Evolutionary conservation across 1,284 basidiomycete genomes (phyloP).

Genomic region (Microbotryum intermedium): DNA sequence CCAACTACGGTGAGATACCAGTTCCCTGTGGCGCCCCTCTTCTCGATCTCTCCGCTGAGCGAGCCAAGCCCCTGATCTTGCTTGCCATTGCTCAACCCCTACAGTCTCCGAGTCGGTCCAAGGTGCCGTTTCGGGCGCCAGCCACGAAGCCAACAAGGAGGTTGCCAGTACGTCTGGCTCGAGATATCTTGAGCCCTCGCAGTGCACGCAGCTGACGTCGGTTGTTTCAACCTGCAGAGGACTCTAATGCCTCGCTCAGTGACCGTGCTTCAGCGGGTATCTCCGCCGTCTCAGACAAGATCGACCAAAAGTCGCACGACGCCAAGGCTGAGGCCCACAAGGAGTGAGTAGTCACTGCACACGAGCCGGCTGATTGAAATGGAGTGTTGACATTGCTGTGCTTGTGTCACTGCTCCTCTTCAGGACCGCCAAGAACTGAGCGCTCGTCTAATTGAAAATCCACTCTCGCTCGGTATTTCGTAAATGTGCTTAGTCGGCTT

Average conservation of each 20-base stretch:
- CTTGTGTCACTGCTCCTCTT: too few relatives aligned
- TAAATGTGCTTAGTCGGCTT: too few relatives aligned
- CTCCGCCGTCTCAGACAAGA: constrained; percentile 26
- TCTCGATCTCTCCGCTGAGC: too few relatives aligned
- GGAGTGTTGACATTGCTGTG: too few relatives aligned
- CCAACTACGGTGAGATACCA: constrained; percentile 1
- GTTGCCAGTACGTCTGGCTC: constrained; percentile 11
- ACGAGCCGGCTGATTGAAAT: too few relatives aligned
- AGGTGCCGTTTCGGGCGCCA: constrained; percentile 1
- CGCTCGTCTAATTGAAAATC: too few relatives aligned
- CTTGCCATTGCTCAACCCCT: neutral
- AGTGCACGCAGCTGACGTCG: too few relatives aligned
- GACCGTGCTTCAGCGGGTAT: constrained; percentile 27
- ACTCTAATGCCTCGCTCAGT: constrained; percentile 19
- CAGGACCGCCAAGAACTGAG: too few relatives aligned
- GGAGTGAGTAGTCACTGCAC: neutral
- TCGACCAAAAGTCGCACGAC: constrained; percentile 16
- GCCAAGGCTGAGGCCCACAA: constrained; percentile 15
- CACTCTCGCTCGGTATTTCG: too few relatives aligned
- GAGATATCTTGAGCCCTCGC: too few relatives aligned
- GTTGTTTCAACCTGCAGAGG: neutral
- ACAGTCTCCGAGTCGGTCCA: constrained; percentile 11
- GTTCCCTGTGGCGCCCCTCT: too few relatives aligned
- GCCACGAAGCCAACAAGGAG: constrained; percentile 26
- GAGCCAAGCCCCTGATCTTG: neutral